phyloP scores from a whole-genome alignment of 257 asterid species.

The Cruciata laevipes region DNA sequence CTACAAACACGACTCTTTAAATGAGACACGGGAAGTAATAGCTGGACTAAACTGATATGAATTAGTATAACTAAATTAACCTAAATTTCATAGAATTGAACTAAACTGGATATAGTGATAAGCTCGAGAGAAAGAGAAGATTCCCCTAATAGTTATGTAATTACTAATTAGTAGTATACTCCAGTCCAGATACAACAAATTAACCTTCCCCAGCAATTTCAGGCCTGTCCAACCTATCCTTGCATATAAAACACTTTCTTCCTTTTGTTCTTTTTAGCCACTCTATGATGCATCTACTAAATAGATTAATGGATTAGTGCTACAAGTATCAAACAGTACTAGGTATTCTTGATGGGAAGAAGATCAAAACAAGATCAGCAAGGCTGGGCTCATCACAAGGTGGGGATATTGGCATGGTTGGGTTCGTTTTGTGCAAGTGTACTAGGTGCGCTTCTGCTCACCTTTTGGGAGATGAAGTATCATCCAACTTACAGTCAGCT shows the following conservation, averaged over 20 bases:
- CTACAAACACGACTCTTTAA: no score
- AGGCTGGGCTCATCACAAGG: neutral
- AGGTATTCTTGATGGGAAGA: neutral
- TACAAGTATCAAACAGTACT: neutral
- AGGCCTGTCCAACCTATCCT: neutral
- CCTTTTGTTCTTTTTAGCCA: neutral
- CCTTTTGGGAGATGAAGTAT: constrained; percentile 33
- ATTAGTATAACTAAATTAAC: no score
- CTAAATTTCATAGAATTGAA: no score
- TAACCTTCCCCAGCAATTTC: neutral
- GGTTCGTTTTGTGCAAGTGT: constrained; percentile 31
- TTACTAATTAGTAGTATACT: no score
- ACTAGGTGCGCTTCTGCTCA: constrained; percentile 31
- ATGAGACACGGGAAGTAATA: no score
- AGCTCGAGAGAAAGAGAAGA: no score
- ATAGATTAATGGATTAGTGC: neutral
- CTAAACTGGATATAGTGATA: no score
- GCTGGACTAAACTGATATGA: no score
- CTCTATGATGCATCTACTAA: neutral
- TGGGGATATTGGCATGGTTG: constrained; percentile 18
- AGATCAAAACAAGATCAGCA: neutral
- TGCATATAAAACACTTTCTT: neutral
- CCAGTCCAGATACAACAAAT: neutral
- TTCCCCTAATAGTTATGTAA: no score
- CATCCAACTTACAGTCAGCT: constrained; percentile 36